Base-by-base conservation (phyloP, 768 basidiomycete species). In the Pleurotus platypus region DNA sequence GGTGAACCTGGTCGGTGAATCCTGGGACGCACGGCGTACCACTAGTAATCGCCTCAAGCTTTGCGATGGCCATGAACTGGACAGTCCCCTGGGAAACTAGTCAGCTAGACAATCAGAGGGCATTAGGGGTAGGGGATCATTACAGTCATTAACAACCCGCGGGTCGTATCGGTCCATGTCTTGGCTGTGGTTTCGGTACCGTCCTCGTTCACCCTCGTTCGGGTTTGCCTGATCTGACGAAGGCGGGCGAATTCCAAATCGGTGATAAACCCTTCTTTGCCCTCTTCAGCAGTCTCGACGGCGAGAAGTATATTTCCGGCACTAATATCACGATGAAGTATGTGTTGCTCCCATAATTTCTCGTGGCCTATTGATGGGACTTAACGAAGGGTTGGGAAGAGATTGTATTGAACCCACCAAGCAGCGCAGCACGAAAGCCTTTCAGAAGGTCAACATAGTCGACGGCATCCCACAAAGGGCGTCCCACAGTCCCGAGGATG, bases 391-490 rank as follows among this genome's bases (percentile, higher is more conserved):
- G 27, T 30, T 30, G 7, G 7, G 7, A 30, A 30, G 27, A 8
- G 42, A 43, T 15, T 7, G 42, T 43, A n/a, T 15, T 15, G n/a
- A 20, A 48, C 50, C 2, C 15, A 61, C 62, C 62, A 20, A 55
- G 37, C 47, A 63, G 42, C 22, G 62, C 62, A 49, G 53, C 62
- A 18, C 58, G 53, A 9, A 64, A 53, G 18, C 56, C 62, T 30
- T 43, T 38, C 18, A 64, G 60, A 18, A 63, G 46, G 9, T 64
- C 62, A 30, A 55, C 46, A 47, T 64, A 58, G 42, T 60, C 57
- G 9, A 16, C 48, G 54, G 53, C 61, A 38, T 64, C 62, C 62
- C 62, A 63, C 18, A 66, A 30, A 20, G 65, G 55, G 3, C 60
- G 58, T 24, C 64, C 65, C 18, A 54, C 40, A 49, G 58, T 63